These are phyloP conservation scores for Naumovozyma dairenensis DNA, from an alignment of 805 yeast genomes.

Conservation along the genomic window DNA sequence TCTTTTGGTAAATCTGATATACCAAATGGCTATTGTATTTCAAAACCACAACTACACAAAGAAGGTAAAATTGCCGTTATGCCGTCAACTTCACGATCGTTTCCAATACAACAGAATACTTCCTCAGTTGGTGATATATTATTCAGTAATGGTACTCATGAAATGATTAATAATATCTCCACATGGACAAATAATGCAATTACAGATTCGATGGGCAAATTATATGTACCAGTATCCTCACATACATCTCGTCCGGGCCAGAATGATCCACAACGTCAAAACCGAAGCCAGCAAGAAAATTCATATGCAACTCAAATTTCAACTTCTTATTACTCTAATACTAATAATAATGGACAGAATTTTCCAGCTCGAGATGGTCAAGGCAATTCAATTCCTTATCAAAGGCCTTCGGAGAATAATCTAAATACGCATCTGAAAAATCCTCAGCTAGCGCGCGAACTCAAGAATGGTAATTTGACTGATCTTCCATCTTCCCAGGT, in stretches of 20 bases:
- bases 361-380: no score
- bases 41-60: background rate
- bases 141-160: constrained; percentile 37
- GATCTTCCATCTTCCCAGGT: no score
- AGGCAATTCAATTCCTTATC: no score
- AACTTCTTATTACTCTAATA: no score
- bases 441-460: no score
- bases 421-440: no score
- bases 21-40: background rate
- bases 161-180: constrained; percentile 52
- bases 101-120: background rate
- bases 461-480: no score
- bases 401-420: no score
- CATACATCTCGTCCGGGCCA: background rate
- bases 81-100: background rate
- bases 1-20: background rate
- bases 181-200: constrained; percentile 40
- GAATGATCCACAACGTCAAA: background rate
- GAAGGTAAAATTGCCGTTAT: background rate
- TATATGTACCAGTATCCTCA: background rate
- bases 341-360: no score
- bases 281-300: background rate
- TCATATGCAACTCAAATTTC: no score
- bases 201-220: constrained; percentile 9
- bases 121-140: constrained; percentile 11